A percentile compares a stretch with the other conserved stretches of the same genome.
Evolutionary conservation across 1,284 basidiomycete genomes (phyloP).

Genomic region (Hymenochaete sp.): DNA sequence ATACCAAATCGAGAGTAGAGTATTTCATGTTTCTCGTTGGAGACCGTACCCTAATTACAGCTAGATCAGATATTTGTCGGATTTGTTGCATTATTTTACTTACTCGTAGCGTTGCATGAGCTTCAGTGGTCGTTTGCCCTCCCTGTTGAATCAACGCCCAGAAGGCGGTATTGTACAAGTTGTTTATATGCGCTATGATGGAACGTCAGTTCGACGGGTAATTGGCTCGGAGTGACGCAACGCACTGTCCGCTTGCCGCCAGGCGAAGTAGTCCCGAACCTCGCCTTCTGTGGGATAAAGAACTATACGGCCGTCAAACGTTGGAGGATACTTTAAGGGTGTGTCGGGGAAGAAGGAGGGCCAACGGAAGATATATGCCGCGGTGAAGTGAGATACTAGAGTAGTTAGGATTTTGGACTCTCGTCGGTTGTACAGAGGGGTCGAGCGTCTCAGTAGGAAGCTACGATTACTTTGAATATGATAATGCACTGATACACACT

Average conservation of each 20-base stretch:
- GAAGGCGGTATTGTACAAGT: constrained; percentile 93
- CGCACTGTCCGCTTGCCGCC: constrained; percentile 94
- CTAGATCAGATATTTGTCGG: neutral
- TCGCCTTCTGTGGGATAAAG: constrained; percentile 71
- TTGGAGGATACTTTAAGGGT: constrained; percentile 72
- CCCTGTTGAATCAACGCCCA: constrained; percentile 88
- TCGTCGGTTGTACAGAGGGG: constrained; percentile 77
- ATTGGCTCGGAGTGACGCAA: no score
- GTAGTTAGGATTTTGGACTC: constrained; percentile 86
- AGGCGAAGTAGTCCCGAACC: constrained; percentile 88
- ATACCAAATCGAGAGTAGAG: constrained; percentile 74
- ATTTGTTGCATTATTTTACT: constrained; percentile 22
- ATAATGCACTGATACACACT: neutral
- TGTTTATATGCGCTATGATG: constrained; percentile 87
- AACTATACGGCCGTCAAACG: constrained; percentile 88
- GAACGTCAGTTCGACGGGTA: constrained; percentile 14
- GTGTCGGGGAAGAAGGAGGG: constrained; percentile 64
- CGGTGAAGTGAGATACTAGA: constrained; percentile 87
- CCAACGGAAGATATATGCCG: constrained; percentile 89
- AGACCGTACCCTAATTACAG: constrained; percentile 66
- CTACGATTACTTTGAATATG: constrained; percentile 31
- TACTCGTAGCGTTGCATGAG: constrained; percentile 72
- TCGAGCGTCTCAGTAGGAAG: constrained; percentile 76
- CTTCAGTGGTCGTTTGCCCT: constrained; percentile 68
- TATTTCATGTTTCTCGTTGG: constrained; percentile 87